Evolutionary conservation across 2,329 filamentous ascomycete species (phyloP), one percentile per base, ranked within the genome.

Genomic region (Aspergillus carbonarius): DNA sequence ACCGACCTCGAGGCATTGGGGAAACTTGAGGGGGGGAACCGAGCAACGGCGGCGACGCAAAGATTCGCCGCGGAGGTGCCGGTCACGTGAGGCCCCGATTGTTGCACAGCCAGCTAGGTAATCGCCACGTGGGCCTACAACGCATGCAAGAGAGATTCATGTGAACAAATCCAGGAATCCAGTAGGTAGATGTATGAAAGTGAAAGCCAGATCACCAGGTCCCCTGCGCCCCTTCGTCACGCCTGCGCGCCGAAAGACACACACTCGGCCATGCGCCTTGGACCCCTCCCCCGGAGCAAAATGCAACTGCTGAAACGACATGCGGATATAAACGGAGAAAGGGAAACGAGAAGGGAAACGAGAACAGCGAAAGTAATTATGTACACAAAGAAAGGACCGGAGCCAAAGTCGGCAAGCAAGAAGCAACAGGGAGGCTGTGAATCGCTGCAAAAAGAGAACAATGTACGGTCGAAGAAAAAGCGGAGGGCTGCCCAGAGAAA

Each of bases 241-340:
- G 65, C 66, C 67, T 60, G 66, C 66, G 62, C 62, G 62, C 60
- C 63, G 59, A 67, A 60, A 52, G 60, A 67, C 52, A 53, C 40
- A 62, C 25, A 44, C 67, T 58, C 62, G 65, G 63, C 63, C 59
- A 67, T 66, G 61, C 48, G 47, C 46, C 58, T 35, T 25, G 35
- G 47, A 51, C 40, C 39, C 59, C 58, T 62, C 57, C 51, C 46
- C 57, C 57, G 48, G 30, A 44, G 57, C 47, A 40, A 53, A 34
- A 57, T 60, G 54, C 58, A 62, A 27, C 49, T 15, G 54, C 37
- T 39, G 34, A 17, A 34, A 57, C 30, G 55, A 50, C 34, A 59
- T 49, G 42, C 55, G 42, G 50, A 51, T 60, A 62, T 59, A 30
- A 55, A 52, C 54, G 52, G 54, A 58, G 57, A 65, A 65, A 57